Percentiles rank a stretch among this genome's conserved stretches.
Evolutionary conservation across 257 asterid genomes (phyloP).

Genomic region (Echites panduratus): DNA sequence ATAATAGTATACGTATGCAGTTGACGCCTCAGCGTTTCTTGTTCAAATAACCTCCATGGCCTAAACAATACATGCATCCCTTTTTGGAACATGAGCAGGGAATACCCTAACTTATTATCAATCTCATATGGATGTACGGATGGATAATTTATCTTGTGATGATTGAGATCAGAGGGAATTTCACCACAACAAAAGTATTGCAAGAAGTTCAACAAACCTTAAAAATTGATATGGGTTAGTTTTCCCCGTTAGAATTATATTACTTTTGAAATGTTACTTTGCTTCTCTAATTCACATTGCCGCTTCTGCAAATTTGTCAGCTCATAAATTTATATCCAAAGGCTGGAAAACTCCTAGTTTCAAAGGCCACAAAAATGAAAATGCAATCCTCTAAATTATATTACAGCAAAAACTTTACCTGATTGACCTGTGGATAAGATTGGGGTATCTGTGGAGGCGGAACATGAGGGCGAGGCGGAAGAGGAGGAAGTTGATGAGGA

Average conservation of each 20-base stretch:
- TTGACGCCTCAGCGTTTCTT: background rate
- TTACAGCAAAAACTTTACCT: constrained; percentile 17
- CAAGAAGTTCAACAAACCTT: background rate
- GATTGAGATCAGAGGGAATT: background rate
- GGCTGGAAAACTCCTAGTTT: background rate
- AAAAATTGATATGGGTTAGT: background rate
- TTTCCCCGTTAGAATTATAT: background rate
- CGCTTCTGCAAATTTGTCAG: background rate
- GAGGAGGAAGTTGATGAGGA: constrained; percentile 21
- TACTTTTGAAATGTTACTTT: background rate
- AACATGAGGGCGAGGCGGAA: constrained; percentile 49
- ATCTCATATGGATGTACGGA: background rate
- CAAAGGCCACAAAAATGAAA: background rate
- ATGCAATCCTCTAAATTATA: background rate
- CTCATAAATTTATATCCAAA: background rate
- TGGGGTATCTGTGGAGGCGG: constrained; percentile 39
- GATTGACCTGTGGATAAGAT: constrained; percentile 49
- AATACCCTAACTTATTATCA: background rate
- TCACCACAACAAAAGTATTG: background rate
- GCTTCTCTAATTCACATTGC: background rate
- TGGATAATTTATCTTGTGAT: background rate
- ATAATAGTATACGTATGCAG: background rate
- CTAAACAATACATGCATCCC: background rate
- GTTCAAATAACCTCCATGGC: background rate
- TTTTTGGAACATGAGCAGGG: background rate